Percentiles rank a stretch among this genome's conserved stretches.
These are phyloP conservation scores for Cystobasidium ongulense DNA, from an alignment of 768 basidiomycete species.

Conservation along the genomic window DNA sequence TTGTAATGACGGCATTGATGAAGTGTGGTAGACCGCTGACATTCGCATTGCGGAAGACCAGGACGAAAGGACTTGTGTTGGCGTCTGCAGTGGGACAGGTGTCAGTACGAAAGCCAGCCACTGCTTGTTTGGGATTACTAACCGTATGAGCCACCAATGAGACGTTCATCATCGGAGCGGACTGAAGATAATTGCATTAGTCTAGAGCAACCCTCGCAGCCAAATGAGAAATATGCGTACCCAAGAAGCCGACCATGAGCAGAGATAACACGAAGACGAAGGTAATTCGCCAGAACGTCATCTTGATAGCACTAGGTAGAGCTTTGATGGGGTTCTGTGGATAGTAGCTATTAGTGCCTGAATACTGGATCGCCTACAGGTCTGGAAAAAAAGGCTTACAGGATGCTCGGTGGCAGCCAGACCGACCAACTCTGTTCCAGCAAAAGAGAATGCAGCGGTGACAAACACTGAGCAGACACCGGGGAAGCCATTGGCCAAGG, in stretches of 20 bases:
- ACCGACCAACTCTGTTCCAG: conserved; percentile 71
- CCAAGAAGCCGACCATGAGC: conserved; percentile 45
- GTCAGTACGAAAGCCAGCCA: neutral
- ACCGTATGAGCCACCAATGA: conserved; percentile 44
- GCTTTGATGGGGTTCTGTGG: conserved; percentile 64
- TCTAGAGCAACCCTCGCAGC: neutral
- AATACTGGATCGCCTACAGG: too few species aligned
- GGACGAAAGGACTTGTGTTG: conserved; percentile 13
- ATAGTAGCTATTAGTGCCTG: neutral
- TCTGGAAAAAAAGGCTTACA: neutral
- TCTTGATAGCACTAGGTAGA: conserved; percentile 79
- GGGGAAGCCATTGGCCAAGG: conserved; percentile 58
- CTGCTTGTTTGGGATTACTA: conserved; percentile 33
- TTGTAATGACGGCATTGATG: conserved; percentile 53
- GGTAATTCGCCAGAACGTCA: conserved; percentile 80
- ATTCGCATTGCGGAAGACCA: conserved; percentile 42
- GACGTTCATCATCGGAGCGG: conserved; percentile 46
- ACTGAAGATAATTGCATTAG: neutral
- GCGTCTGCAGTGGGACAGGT: neutral
- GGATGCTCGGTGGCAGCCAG: conserved; percentile 74
- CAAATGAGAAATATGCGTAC: neutral
- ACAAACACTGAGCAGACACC: conserved; percentile 59
- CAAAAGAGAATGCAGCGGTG: conserved; percentile 66
- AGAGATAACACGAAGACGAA: conserved; percentile 54
- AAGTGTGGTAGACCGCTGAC: conserved; percentile 38